A percentile compares a stretch with the other conserved stretches of the same genome.
phyloP scores from a whole-genome alignment of 208 protist genomes.

The Acanthamoeba sp. region DNA sequence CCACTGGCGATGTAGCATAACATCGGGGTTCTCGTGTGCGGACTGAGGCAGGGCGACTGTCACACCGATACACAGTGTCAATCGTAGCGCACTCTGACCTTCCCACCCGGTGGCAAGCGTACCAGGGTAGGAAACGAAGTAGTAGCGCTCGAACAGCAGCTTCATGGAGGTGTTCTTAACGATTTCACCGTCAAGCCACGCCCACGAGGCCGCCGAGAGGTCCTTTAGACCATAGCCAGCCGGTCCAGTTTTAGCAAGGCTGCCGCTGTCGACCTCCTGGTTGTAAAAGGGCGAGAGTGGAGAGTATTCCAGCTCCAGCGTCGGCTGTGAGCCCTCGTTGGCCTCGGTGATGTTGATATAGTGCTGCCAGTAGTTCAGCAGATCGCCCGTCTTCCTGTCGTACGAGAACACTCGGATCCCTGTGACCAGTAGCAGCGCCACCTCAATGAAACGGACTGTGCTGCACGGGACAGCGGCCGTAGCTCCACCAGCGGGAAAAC shows the following conservation, averaged over 20 bases:
- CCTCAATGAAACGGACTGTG: too few relatives aligned
- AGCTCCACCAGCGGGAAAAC: too few relatives aligned
- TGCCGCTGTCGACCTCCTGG: not conserved
- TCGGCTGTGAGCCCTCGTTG: not conserved
- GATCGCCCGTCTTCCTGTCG: not conserved
- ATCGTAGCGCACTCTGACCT: too few relatives aligned
- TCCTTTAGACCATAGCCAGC: not conserved
- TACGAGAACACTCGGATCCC: conserved; percentile 2
- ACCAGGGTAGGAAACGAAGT: too few relatives aligned
- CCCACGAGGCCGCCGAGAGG: conserved; percentile 12
- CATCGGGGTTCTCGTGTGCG: too few relatives aligned
- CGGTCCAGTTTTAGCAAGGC: not conserved
- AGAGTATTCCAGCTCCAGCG: conserved; percentile 13
- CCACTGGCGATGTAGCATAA: too few relatives aligned
- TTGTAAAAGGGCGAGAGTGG: not conserved
- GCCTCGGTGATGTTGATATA: not conserved
- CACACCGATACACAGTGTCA: too few relatives aligned
- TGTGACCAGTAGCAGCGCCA: too few relatives aligned
- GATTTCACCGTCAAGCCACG: not conserved
- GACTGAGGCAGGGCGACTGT: too few relatives aligned
- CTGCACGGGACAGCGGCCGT: too few relatives aligned
- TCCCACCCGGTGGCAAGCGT: too few relatives aligned
- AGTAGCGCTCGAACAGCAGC: too few relatives aligned
- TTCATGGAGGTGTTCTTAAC: not conserved
- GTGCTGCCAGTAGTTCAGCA: conserved; percentile 1